A percentile compares a stretch with the other conserved stretches of the same genome.
phyloP scores from a whole-genome alignment of 345 rosid genomes.

The Cochlearia excelsa region DNA sequence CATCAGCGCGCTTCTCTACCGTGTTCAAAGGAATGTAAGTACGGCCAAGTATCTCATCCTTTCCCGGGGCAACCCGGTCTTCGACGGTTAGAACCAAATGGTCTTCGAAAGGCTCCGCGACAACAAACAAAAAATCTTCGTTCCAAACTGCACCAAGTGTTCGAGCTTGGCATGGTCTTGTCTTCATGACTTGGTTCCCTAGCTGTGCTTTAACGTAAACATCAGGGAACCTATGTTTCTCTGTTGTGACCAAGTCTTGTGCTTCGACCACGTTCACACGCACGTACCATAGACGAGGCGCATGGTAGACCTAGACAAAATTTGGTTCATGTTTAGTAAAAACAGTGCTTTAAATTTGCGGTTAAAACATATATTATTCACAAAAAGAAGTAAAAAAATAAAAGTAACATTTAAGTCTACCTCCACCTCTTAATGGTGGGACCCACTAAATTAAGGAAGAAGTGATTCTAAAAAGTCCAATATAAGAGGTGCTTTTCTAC shows the following conservation, averaged over 20 bases:
- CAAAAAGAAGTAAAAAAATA: too few relatives aligned
- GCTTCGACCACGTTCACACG: conserved; percentile 90
- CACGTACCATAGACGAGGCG: conserved; percentile 91
- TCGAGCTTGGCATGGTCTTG: conserved; percentile 70
- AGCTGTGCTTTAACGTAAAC: conserved; percentile 78
- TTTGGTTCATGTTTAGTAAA: not conserved
- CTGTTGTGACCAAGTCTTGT: conserved; percentile 77
- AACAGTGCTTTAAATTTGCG: too few relatives aligned
- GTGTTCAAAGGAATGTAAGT: conserved; percentile 56
- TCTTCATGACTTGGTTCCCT: conserved; percentile 76
- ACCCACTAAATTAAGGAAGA: too few relatives aligned
- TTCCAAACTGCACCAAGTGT: conserved; percentile 86
- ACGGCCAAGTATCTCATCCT: conserved; percentile 84
- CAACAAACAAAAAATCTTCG: conserved; percentile 91
- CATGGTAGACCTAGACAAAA: conserved; percentile 52
- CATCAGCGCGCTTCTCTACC: conserved; percentile 80
- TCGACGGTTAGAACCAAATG: conserved; percentile 73
- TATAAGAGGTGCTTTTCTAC: too few relatives aligned
- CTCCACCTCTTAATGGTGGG: too few relatives aligned
- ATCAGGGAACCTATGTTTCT: conserved; percentile 75
- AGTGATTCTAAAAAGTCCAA: too few relatives aligned
- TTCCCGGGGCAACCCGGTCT: conserved; percentile 77
- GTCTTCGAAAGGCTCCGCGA: conserved; percentile 92
- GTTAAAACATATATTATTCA: too few relatives aligned
- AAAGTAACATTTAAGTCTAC: too few relatives aligned